These are phyloP conservation scores for Starmerella stigmatis DNA, from an alignment of 805 yeast genomes.

Conservation along the genomic window DNA sequence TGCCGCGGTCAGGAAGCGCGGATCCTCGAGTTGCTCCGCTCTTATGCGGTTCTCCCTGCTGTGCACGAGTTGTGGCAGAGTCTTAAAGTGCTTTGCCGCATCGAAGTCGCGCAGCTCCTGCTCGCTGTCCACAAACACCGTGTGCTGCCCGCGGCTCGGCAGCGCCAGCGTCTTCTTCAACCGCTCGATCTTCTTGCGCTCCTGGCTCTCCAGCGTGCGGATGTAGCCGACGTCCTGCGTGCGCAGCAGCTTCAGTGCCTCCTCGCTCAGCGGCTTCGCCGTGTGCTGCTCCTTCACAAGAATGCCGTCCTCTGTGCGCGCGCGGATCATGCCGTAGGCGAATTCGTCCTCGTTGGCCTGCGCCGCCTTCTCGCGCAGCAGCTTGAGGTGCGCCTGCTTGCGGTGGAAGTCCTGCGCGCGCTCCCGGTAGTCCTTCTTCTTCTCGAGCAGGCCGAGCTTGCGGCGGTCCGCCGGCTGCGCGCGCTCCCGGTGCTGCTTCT, in stretches of 20 bases:
- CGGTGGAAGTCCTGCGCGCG: constrained; percentile 56
- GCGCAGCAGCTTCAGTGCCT: constrained; percentile 71
- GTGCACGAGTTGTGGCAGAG: constrained; percentile 52
- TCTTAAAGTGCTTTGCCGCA: constrained; percentile 57
- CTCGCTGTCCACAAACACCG: constrained; percentile 67
- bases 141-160: constrained; percentile 58
- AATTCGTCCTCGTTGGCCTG: constrained; percentile 88
- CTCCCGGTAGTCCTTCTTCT: constrained; percentile 73
- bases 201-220: constrained; percentile 62
- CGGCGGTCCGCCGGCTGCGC: constrained; percentile 70
- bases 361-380: constrained; percentile 60
- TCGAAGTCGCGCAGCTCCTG: constrained; percentile 47
- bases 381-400: constrained; percentile 52
- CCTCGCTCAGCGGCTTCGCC: constrained; percentile 43
- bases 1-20: not conserved
- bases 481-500: constrained; percentile 92
- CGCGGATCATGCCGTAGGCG: constrained; percentile 81
- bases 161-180: constrained; percentile 33
- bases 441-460: constrained; percentile 77
- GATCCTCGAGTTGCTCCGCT: constrained; percentile 37
- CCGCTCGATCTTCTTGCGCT: constrained; percentile 52
- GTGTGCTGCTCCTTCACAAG: constrained; percentile 44
- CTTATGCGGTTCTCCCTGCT: constrained; percentile 65
- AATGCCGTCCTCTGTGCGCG: constrained; percentile 62
- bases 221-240: constrained; percentile 86